Conservation (phyloP, 1,139 yeast genomes). For the Fermentozyma sake region DNA sequence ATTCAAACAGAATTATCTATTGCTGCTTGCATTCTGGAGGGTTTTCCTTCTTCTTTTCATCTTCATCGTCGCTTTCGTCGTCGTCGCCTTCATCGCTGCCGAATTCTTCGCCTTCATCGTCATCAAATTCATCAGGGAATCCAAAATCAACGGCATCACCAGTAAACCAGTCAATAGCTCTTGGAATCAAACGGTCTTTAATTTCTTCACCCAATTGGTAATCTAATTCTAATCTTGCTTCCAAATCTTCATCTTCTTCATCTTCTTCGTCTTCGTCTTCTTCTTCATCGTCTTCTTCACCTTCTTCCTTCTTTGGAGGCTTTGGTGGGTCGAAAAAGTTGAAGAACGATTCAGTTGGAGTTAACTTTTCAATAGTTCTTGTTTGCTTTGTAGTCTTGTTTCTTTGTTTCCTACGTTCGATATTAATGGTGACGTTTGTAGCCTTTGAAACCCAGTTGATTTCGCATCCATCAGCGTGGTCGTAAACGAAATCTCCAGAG, state of each 20-base stretch:
- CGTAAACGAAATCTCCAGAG: slow-evolving; percentile 94
- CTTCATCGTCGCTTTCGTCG: slow-evolving; percentile 39
- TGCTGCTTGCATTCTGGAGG: slow-evolving; percentile 90
- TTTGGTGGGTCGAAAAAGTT: slow-evolving; percentile 93
- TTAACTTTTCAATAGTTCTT: slow-evolving; percentile 89
- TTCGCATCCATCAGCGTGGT: slow-evolving; percentile 89
- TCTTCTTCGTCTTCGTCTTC: slow-evolving; percentile 46
- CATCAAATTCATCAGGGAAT: slow-evolving; percentile 43
- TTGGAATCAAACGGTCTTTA: slow-evolving; percentile 91
- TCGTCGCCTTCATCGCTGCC: slow-evolving; percentile 45
- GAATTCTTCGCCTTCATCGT: slow-evolving; percentile 41
- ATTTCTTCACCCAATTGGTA: slow-evolving; percentile 95
- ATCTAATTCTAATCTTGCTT: slow-evolving; percentile 83
- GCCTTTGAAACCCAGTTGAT: slow-evolving; percentile 84
- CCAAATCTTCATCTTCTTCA: slow-evolving; percentile 71
- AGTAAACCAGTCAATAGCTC: slow-evolving; percentile 97
- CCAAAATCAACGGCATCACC: slow-evolving; percentile 83
- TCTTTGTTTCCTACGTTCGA: slow-evolving; percentile 96
- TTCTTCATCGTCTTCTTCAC: slow-evolving; percentile 32
- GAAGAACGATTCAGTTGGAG: slow-evolving; percentile 92
- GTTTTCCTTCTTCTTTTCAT: slow-evolving; percentile 43
- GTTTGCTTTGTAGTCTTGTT: slow-evolving; percentile 97
- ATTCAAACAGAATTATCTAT: slow-evolving; percentile 19
- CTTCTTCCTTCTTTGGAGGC: slow-evolving; percentile 49
- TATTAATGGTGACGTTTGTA: slow-evolving; percentile 74